phyloP scores from a whole-genome alignment of 441 rosid species.

The Arabidopsis hybrid region DNA sequence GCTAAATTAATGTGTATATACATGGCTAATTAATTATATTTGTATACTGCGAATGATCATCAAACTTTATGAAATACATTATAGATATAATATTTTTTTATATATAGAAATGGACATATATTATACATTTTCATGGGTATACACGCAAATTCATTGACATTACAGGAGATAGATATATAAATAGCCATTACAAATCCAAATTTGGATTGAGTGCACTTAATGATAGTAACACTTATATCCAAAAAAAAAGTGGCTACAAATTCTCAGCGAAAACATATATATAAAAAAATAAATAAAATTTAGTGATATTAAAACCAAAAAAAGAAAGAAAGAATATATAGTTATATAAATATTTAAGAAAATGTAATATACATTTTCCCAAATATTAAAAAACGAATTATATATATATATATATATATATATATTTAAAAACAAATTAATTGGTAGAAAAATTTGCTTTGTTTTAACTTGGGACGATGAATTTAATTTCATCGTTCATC shows the following conservation, averaged over 20 bases:
- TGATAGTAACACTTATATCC: constrained; percentile 6
- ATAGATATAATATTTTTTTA: neutral
- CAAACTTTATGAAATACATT: neutral
- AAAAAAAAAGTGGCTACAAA: constrained; percentile 9
- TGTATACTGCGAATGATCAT: constrained; percentile 12
- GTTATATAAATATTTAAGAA: constrained; percentile 22
- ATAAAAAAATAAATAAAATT: constrained; percentile 18
- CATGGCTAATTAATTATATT: neutral
- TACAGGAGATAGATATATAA: neutral
- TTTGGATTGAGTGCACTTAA: constrained; percentile 36
- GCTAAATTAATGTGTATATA: neutral
- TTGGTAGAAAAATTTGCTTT: constrained; percentile 8
- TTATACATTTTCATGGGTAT: constrained; percentile 17
- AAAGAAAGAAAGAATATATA: neutral
- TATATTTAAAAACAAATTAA: neutral
- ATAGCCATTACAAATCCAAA: constrained; percentile 34
- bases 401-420: too few species aligned
- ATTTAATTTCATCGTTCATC: constrained; percentile 76
- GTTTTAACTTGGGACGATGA: constrained; percentile 28
- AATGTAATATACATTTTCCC: constrained; percentile 12
- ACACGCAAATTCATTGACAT: constrained; percentile 23
- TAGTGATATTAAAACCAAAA: neutral
- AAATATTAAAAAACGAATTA: constrained; percentile 30
- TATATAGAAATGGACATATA: neutral
- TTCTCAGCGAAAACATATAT: neutral